phyloP scores from a whole-genome alignment of 768 basidiomycete species.

The Tricholoma bakamatsutake region DNA sequence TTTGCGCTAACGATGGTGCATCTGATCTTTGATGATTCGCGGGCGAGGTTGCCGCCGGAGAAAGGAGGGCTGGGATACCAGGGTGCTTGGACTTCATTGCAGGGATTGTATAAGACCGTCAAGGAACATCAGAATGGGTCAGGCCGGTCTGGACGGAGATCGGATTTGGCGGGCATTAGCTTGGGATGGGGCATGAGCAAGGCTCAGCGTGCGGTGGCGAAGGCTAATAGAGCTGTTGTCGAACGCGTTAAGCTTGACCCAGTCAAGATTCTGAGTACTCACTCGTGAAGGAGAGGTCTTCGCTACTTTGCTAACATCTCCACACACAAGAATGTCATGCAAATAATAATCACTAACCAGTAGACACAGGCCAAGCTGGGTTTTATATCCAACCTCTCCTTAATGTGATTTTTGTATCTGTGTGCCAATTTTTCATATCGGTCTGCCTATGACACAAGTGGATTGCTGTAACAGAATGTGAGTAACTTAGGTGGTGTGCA shows the following conservation, averaged over 20 bases:
- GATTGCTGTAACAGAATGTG: too few species aligned
- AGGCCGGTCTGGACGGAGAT: slow-evolving; percentile 32
- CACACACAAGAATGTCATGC: too few species aligned
- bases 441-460: too few species aligned
- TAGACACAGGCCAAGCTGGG: too few species aligned
- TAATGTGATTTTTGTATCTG: too few species aligned
- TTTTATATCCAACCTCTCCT: too few species aligned
- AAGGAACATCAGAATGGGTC: slow-evolving; percentile 39
- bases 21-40: slow-evolving; percentile 60
- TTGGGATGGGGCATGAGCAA: slow-evolving; percentile 32
- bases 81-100: slow-evolving; percentile 51
- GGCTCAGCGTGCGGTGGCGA: slow-evolving; percentile 22
- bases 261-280: slow-evolving; percentile 18
- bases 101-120: slow-evolving; percentile 52
- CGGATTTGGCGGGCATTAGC: slow-evolving; percentile 39
- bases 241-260: slow-evolving; percentile 24
- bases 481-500: too few species aligned
- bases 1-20: slow-evolving; percentile 50
- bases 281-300: background rate
- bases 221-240: slow-evolving; percentile 22
- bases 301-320: background rate
- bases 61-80: slow-evolving; percentile 61
- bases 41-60: slow-evolving; percentile 46
- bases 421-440: too few species aligned
- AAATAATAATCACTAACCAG: too few species aligned